These are phyloP conservation scores for Rhizophagus clarus DNA, from an alignment of 192 early-diverging fungal genomes.

Conservation along the genomic window DNA sequence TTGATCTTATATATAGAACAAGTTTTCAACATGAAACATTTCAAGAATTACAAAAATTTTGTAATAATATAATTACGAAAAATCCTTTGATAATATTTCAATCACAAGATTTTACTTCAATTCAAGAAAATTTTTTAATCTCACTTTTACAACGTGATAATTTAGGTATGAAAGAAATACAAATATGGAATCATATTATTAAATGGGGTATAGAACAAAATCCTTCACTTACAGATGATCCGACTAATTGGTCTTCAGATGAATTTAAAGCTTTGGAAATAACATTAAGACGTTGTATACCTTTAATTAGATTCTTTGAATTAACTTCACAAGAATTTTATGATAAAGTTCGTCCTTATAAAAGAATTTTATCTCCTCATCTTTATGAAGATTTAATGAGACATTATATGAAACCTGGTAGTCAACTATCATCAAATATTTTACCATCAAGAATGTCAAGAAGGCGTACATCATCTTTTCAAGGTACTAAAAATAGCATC, in stretches of 20 bases:
- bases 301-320: conserved; percentile 25
- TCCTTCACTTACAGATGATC: not conserved
- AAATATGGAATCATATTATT: conserved; percentile 27
- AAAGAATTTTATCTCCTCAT: not conserved
- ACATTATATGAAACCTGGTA: not conserved
- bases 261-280: not conserved
- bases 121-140: conserved; percentile 18
- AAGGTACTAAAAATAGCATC: not conserved
- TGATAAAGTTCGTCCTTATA: conserved; percentile 5
- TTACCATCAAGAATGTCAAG: not conserved
- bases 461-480: not conserved
- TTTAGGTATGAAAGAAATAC: conserved; percentile 24
- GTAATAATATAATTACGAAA: not conserved
- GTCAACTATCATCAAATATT: not conserved
- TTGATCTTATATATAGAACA: not conserved
- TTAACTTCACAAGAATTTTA: conserved; percentile 14
- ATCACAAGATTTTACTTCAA: conserved; percentile 18
- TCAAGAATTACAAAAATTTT: conserved; percentile 11
- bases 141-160: conserved; percentile 16
- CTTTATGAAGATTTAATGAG: conserved; percentile 5
- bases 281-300: conserved; percentile 8
- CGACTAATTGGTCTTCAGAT: not conserved
- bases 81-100: conserved; percentile 5
- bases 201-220: conserved; percentile 16
- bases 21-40: conserved; percentile 7